Conservation (phyloP, 2,329 filamentous ascomycete species). For the Emergomyces pasteurianus region DNA sequence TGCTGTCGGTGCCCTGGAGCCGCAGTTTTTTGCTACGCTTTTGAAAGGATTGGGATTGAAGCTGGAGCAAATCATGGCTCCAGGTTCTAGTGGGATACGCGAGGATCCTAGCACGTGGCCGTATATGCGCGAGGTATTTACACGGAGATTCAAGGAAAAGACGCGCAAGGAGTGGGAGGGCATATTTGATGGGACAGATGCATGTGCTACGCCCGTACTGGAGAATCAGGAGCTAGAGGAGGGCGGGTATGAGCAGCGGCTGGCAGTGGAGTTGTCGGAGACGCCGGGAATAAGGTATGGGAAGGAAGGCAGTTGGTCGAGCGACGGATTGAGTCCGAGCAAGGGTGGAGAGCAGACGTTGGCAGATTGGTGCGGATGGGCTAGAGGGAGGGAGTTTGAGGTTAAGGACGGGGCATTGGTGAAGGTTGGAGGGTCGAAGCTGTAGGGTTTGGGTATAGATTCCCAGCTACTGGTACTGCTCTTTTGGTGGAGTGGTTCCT, state of each 20-base stretch:
- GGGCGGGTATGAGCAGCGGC: slow-evolving; percentile 38
- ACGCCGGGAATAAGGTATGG: slow-evolving; percentile 54
- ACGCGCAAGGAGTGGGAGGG: slow-evolving; percentile 69
- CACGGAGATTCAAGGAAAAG: slow-evolving; percentile 52
- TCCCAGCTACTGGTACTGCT: no score
- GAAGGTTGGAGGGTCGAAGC: slow-evolving; percentile 26
- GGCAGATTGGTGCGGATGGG: slow-evolving; percentile 66
- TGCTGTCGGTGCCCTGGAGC: slow-evolving; percentile 83
- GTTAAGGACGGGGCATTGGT: slow-evolving; percentile 52
- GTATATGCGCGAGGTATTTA: slow-evolving; percentile 50
- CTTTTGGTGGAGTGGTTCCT: background rate
- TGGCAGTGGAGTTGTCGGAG: slow-evolving; percentile 42
- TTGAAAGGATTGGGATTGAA: slow-evolving; percentile 54
- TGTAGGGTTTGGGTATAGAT: slow-evolving; percentile 1
- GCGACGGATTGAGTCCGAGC: slow-evolving; percentile 49
- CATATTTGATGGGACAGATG: slow-evolving; percentile 82
- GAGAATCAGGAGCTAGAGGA: slow-evolving; percentile 59
- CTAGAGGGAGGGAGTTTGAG: slow-evolving; percentile 57
- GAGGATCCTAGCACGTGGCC: slow-evolving; percentile 56
- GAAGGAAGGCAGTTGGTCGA: slow-evolving; percentile 57
- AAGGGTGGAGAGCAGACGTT: slow-evolving; percentile 61
- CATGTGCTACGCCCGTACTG: slow-evolving; percentile 82
- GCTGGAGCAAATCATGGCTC: slow-evolving; percentile 31
- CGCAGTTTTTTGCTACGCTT: slow-evolving; percentile 64
- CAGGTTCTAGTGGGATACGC: slow-evolving; percentile 40